Base-by-base conservation (phyloP, 352 stramenopile species). In the Phytophthora sansomeana region DNA sequence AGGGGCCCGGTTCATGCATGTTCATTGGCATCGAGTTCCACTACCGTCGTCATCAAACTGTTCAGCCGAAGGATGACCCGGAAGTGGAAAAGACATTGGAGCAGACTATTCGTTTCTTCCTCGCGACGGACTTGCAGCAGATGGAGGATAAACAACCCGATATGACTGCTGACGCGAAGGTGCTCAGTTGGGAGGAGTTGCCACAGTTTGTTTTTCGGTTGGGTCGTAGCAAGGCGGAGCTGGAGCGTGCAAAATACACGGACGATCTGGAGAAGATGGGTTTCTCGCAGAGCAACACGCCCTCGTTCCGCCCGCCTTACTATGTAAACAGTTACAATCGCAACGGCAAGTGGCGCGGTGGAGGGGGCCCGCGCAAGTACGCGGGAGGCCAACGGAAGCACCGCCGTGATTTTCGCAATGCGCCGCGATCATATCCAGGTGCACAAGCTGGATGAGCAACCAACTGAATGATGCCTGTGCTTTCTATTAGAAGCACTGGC, bases 11-110 rank as follows among this genome's bases (percentile, higher is more conserved):
- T 8, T 90, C 85, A 28, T 95, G 81, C 39, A 83, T 93, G 80
- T 92, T 93, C 54, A 91, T 95, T 61, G 87, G 87, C 8, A 77
- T 93, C 24, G 87, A 95, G 50, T 92, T 94, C 50, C 76, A 91
- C 32, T 74, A 69, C 21, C 76, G 74, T 14, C 77, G 81, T 10
- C 51, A 74, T n/a, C 55, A 77, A 32, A 35, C 16, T 2, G 17
- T 77, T 52, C 61, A 64, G 3, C 67, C 72, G 19, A 80, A 91
- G 56, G 81, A 92, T 49, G 86, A 95, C 61, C 79, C 81, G 3
- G 81, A 95, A 55, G 70, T 95, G 29, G 81, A 80, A 58, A 81
- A 75, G 53, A 95, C 77, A 26, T 54, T 93, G 35, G 77, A 92
- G 55, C 83, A 90, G 38, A 92, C 85, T 9, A 93, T 92, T 58